Conservation (phyloP, 805 yeast genomes). For the Hanseniaspora meyeri region DNA sequence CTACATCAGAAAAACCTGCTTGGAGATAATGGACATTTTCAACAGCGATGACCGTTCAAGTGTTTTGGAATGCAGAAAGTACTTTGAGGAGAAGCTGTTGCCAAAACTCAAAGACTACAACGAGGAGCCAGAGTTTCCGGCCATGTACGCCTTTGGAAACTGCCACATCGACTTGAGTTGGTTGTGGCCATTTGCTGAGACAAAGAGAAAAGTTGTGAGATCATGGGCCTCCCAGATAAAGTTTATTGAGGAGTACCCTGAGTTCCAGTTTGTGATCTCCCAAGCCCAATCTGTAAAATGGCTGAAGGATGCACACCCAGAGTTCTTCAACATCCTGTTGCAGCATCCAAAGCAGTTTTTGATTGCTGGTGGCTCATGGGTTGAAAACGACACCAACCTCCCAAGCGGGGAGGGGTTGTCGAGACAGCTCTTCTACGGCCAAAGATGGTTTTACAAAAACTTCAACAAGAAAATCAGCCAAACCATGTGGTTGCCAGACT, state of each 20-base stretch:
- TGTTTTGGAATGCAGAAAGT: constrained; percentile 52
- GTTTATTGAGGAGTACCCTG: constrained; percentile 77
- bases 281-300: constrained; percentile 94
- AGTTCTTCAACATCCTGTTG: constrained; percentile 49
- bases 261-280: constrained; percentile 85
- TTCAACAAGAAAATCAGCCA: constrained; percentile 59
- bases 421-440: constrained; percentile 84
- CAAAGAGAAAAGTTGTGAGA: constrained; percentile 81
- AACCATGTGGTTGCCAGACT: constrained; percentile 91
- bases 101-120: constrained; percentile 56
- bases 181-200: constrained; percentile 99
- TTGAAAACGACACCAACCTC: constrained; percentile 88
- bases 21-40: constrained; percentile 69
- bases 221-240: constrained; percentile 92
- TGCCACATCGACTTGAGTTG: constrained; percentile 98
- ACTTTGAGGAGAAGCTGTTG: constrained; percentile 42
- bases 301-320: constrained; percentile 80
- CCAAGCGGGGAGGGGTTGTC: constrained; percentile 88
- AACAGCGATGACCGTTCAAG: constrained; percentile 55
- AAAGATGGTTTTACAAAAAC: constrained; percentile 64
- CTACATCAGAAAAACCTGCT: constrained; percentile 68
- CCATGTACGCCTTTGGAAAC: constrained; percentile 80
- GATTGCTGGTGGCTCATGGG: constrained; percentile 97
- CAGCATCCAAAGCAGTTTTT: constrained; percentile 52
- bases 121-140: constrained; percentile 34